phyloP scores from a whole-genome alignment of 192 early-diverging fungal genomes.

The Backusella mclennaniae region DNA sequence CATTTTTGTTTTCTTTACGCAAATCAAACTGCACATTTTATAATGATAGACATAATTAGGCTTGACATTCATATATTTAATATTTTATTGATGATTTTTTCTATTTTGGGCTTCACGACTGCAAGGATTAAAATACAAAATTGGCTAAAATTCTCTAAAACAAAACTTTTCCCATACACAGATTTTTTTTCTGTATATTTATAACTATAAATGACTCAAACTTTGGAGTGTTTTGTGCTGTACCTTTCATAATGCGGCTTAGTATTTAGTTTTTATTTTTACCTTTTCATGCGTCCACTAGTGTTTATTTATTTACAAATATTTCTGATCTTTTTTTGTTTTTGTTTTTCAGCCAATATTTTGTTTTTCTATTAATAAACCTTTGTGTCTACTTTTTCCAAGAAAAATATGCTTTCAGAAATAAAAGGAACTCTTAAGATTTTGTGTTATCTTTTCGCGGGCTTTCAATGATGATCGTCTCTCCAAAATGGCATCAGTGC shows the following conservation, averaged over 20 bases:
- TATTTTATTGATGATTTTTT: background rate
- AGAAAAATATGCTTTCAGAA: background rate
- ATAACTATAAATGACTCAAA: background rate
- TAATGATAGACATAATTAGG: background rate
- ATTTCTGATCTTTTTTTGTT: background rate
- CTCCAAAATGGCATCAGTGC: background rate
- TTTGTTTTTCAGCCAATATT: background rate
- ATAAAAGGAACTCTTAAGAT: background rate
- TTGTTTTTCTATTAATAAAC: background rate
- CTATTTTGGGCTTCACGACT: background rate
- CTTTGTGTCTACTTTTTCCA: background rate
- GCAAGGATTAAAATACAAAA: background rate
- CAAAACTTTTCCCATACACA: conserved; percentile 2
- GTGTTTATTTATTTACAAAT: background rate
- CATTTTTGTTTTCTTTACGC: background rate
- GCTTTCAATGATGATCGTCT: background rate
- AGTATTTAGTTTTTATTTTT: conserved; percentile 1
- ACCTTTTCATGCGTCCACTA: background rate
- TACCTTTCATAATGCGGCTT: background rate
- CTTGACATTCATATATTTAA: background rate
- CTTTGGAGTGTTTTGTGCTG: background rate
- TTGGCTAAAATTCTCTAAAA: background rate
- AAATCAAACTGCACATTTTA: background rate
- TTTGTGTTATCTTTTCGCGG: background rate
- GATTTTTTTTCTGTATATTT: background rate